These are phyloP conservation scores for Penicillium salamii DNA, from an alignment of 495 filamentous ascomycete species.

Conservation along the genomic window DNA sequence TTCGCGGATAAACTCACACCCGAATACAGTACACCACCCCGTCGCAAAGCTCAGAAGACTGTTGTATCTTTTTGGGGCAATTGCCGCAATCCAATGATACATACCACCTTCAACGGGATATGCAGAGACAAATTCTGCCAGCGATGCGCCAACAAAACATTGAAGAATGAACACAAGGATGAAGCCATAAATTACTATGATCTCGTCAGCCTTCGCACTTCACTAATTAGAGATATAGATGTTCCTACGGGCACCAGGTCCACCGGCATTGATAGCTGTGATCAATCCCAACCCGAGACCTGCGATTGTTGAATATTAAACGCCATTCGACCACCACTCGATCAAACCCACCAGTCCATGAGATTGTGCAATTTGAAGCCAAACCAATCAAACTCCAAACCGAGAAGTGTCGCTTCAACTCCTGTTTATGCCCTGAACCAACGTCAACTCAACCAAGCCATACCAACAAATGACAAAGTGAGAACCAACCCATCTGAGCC, in stretches of 20 bases:
- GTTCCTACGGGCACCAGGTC: constrained; percentile 33
- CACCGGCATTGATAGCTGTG: constrained; percentile 38
- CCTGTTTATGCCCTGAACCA: constrained; percentile 37
- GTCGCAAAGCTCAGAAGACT: constrained; percentile 38
- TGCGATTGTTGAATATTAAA: constrained; percentile 2
- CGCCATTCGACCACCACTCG: not conserved
- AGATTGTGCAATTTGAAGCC: constrained; percentile 40
- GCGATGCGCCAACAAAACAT: constrained; percentile 45
- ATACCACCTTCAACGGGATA: constrained; percentile 52
- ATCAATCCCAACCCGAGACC: constrained; percentile 40
- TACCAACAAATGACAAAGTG: not conserved
- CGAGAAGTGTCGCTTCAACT: constrained; percentile 39
- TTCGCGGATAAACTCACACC: constrained; percentile 20
- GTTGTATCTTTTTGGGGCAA: constrained; percentile 44
- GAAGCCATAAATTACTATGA: constrained; percentile 40
- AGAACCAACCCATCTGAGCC: constrained; percentile 41
- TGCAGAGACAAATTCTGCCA: constrained; percentile 54
- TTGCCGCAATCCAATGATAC: constrained; percentile 54
- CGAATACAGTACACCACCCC: constrained; percentile 40
- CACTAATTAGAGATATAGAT: no score
- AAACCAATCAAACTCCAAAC: constrained; percentile 40
- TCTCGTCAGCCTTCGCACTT: no score
- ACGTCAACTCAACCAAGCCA: not conserved
- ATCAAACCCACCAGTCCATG: constrained; percentile 33
- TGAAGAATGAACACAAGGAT: constrained; percentile 50